Evolutionary conservation across 805 yeast genomes (phyloP).

Genomic region (Nakazawaea sp.): DNA sequence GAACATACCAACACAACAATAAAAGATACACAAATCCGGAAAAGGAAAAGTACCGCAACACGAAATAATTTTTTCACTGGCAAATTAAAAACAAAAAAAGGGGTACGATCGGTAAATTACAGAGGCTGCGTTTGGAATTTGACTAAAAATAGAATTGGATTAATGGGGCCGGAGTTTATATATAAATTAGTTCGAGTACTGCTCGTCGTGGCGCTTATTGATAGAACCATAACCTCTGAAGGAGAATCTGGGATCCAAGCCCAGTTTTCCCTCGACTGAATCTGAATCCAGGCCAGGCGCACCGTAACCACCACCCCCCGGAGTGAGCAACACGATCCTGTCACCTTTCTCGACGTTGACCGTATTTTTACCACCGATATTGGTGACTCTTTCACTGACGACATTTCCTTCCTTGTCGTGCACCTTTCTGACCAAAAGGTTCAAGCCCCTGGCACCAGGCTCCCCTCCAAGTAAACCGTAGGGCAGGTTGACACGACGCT

Average conservation of each 20-base stretch:
- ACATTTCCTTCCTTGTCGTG: constrained; percentile 22
- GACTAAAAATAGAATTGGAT: no score
- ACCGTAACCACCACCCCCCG: constrained; percentile 88
- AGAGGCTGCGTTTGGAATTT: no score
- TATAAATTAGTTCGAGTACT: constrained; percentile 23
- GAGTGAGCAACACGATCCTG: constrained; percentile 59
- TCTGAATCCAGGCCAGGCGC: constrained; percentile 8
- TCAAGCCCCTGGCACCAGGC: constrained; percentile 67
- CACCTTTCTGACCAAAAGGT: constrained; percentile 37
- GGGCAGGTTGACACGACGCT: constrained; percentile 80
- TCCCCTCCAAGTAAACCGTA: constrained; percentile 83
- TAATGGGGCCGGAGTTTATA: no score
- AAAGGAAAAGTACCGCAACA: no score
- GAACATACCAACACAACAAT: no score
- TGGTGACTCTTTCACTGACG: constrained; percentile 30
- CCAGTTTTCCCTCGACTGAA: constrained; percentile 9
- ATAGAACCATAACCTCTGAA: constrained; percentile 25
- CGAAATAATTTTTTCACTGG: no score
- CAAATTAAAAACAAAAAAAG: no score
- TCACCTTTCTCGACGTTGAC: constrained; percentile 56
- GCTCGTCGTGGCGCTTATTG: constrained; percentile 21
- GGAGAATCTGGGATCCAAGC: constrained; percentile 12
- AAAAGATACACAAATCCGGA: no score
- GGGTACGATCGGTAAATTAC: no score
- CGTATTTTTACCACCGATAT: constrained; percentile 69